phyloP scores from a whole-genome alignment of 2,329 filamentous ascomycete species.

The Chaetothyriales sp. region DNA sequence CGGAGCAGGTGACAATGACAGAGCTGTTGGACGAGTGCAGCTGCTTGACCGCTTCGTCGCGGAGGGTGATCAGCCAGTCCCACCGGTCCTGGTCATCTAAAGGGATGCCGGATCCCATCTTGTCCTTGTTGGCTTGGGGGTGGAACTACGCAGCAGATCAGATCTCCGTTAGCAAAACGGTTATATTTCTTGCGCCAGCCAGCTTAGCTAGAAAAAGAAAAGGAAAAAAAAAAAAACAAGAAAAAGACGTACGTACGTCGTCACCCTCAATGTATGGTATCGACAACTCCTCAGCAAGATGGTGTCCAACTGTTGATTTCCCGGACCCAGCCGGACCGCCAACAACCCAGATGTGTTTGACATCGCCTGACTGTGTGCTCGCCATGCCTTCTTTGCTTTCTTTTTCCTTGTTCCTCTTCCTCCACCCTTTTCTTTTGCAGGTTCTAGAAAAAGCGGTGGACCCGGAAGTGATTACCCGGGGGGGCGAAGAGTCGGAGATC shows the following conservation, averaged over 20 bases:
- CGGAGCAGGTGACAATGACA: slow-evolving; percentile 92
- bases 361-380: slow-evolving; percentile 7
- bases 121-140: slow-evolving; percentile 59
- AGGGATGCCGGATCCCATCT: slow-evolving; percentile 73
- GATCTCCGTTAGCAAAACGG: slow-evolving; percentile 1
- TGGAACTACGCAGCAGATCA: slow-evolving; percentile 26
- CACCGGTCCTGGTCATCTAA: slow-evolving; percentile 87
- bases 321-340: slow-evolving; percentile 67
- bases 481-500: too few species aligned
- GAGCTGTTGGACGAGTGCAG: slow-evolving; percentile 39
- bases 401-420: too few species aligned
- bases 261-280: slow-evolving; percentile 66
- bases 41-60: slow-evolving; percentile 42
- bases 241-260: slow-evolving; percentile 44
- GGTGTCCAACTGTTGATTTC: slow-evolving; percentile 59
- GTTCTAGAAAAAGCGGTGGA: too few species aligned
- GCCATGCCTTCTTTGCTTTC: slow-evolving; percentile 5
- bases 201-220: background rate
- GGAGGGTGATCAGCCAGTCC: slow-evolving; percentile 82
- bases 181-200: background rate
- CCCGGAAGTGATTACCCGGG: too few species aligned
- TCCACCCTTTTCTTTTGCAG: too few species aligned
- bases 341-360: slow-evolving; percentile 64
- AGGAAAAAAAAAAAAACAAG: too few species aligned
- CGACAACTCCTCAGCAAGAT: slow-evolving; percentile 46